A percentile compares a stretch with the other conserved stretches of the same genome.
phyloP scores from a whole-genome alignment of 139 green algal genomes.

The Chlorella sp. region DNA sequence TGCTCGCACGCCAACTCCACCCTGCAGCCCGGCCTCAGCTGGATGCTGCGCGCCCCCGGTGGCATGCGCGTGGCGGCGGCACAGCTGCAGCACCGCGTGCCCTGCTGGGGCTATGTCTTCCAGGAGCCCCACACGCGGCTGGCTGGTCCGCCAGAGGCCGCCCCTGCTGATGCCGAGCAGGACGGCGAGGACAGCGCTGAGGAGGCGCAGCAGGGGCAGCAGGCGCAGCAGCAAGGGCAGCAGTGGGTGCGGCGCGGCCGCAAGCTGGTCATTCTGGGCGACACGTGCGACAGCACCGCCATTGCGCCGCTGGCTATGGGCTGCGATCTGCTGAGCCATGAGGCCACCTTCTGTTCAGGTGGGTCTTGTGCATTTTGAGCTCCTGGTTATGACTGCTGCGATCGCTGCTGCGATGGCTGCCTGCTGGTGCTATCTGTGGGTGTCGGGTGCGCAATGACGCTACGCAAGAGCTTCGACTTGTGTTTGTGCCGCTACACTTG shows the following conservation, averaged over 20 bases:
- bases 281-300: slow-evolving; percentile 84
- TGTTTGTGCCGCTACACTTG: too few species aligned
- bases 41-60: slow-evolving; percentile 44
- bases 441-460: too few species aligned
- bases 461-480: too few species aligned
- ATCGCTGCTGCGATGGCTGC: too few species aligned
- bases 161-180: neutral
- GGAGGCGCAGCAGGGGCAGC: neutral
- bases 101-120: slow-evolving; percentile 88
- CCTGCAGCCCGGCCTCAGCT: slow-evolving; percentile 50
- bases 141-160: neutral
- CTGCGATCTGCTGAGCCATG: slow-evolving; percentile 90
- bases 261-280: slow-evolving; percentile 92
- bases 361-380: neutral
- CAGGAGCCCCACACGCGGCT: slow-evolving; percentile 40
- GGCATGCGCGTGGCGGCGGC: slow-evolving; percentile 47
- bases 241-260: slow-evolving; percentile 46
- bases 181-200: too few species aligned
- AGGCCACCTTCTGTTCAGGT: slow-evolving; percentile 85
- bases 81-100: slow-evolving; percentile 88
- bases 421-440: too few species aligned
- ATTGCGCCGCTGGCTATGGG: slow-evolving; percentile 70
- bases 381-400: too few species aligned
- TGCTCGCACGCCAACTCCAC: too few species aligned
- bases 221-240: slow-evolving; percentile 34